These are phyloP conservation scores for Isoetes engelmannii DNA, from an alignment of 83 land plant species.

Conservation along the genomic window DNA sequence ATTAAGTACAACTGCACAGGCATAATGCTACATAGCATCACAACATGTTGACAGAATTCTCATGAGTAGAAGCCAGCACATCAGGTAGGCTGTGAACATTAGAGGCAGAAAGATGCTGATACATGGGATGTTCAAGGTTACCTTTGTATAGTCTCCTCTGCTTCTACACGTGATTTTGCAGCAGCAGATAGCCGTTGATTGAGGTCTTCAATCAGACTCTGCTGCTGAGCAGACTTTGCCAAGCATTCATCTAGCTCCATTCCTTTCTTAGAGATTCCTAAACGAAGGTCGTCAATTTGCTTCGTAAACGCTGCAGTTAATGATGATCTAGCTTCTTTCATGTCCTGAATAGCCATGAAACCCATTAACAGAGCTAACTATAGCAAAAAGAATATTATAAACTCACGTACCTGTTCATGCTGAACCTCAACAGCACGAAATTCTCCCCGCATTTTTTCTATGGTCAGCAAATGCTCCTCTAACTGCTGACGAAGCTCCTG, in stretches of 20 bases:
- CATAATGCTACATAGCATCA: too few relatives aligned
- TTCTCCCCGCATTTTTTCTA: slow-evolving; percentile 58
- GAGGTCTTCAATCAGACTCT: slow-evolving; percentile 53
- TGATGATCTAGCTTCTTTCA: slow-evolving; percentile 56
- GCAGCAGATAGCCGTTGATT: slow-evolving; percentile 72
- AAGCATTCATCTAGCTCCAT: slow-evolving; percentile 39
- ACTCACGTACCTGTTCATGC: slow-evolving; percentile 59
- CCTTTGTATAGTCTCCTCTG: slow-evolving; percentile 83
- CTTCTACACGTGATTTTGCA: slow-evolving; percentile 67
- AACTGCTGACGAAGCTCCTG: slow-evolving; percentile 84
- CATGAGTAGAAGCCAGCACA: too few relatives aligned
- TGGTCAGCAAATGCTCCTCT: slow-evolving; percentile 55
- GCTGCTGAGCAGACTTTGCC: slow-evolving; percentile 43
- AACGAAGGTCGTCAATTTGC: slow-evolving; percentile 49
- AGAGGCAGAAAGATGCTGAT: not conserved
- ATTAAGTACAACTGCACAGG: too few relatives aligned
- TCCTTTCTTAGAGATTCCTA: slow-evolving; percentile 39
- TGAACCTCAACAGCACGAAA: slow-evolving; percentile 43
- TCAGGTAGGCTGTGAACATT: too few relatives aligned
- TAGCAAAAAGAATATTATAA: not conserved
- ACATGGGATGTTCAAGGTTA: slow-evolving; percentile 16
- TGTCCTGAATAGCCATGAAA: slow-evolving; percentile 34
- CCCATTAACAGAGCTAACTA: not conserved
- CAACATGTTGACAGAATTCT: too few relatives aligned
- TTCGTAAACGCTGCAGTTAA: slow-evolving; percentile 40